phyloP scores from a whole-genome alignment of 176 grass and related monocot species.

The Paspalum vaginatum region DNA sequence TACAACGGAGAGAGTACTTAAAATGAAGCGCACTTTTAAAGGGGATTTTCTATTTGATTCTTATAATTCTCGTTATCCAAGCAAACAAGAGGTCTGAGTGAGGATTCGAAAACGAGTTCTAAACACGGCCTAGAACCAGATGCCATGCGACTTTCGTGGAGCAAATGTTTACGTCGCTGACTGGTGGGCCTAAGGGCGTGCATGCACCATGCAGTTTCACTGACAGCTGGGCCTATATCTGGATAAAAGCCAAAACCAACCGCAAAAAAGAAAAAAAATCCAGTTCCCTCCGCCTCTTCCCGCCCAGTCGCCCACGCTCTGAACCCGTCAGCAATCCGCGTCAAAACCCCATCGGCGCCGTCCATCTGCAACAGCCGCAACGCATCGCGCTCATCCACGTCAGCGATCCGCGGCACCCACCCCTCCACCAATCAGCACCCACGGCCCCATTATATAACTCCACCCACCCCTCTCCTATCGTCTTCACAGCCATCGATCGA shows the following conservation, averaged over 20 bases:
- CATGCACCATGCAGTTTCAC: neutral
- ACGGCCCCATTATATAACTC: neutral
- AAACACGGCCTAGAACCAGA: no score
- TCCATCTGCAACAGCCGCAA: neutral
- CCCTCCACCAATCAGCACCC: constrained; percentile 31
- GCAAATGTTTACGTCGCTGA: neutral
- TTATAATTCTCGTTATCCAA: no score
- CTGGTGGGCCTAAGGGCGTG: neutral
- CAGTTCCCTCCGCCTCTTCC: neutral
- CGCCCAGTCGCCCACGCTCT: neutral
- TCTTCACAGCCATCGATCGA: neutral
- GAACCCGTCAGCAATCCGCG: neutral
- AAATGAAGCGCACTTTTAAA: no score
- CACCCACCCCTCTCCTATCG: no score
- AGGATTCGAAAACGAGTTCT: no score
- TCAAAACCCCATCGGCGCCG: neutral
- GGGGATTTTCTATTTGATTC: no score
- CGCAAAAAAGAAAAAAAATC: neutral
- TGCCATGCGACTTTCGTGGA: no score
- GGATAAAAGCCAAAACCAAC: neutral
- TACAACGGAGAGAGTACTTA: no score
- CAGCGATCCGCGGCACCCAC: neutral
- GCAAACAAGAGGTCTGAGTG: no score
- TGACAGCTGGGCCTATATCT: neutral
- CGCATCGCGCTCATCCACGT: neutral